Evolutionary conservation across 768 basidiomycete species (phyloP).

Genomic region (Mycena indigotica): DNA sequence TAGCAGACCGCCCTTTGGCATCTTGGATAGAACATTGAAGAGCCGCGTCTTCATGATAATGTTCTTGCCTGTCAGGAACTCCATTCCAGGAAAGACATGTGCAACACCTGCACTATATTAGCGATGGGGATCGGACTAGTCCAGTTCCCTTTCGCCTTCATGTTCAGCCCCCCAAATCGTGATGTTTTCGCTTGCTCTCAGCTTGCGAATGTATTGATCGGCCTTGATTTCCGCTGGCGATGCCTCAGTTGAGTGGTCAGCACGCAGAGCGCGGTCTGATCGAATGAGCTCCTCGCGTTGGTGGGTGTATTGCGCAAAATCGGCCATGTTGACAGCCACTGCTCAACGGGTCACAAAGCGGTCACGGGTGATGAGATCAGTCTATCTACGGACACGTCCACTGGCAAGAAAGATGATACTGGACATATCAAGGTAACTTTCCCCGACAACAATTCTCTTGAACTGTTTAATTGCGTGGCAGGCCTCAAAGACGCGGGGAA

Average conservation of each 20-base stretch:
- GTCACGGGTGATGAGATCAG: too few relatives aligned
- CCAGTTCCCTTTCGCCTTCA: constrained; percentile 35
- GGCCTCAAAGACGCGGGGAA: too few relatives aligned
- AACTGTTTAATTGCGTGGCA: too few relatives aligned
- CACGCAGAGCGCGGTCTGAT: constrained; percentile 52
- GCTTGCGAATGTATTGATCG: constrained; percentile 55
- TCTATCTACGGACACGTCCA: too few relatives aligned
- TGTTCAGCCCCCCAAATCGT: constrained; percentile 63
- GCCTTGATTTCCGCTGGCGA: constrained; percentile 51
- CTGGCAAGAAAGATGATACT: too few relatives aligned
- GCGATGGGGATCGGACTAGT: neutral
- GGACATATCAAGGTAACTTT: too few relatives aligned
- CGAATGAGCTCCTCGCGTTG: constrained; percentile 40
- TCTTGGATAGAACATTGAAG: constrained; percentile 62
- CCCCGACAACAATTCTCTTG: too few relatives aligned
- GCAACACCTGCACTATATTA: constrained; percentile 26
- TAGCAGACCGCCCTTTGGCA: constrained; percentile 80
- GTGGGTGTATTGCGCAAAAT: constrained; percentile 33
- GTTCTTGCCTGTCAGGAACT: constrained; percentile 65
- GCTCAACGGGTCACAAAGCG: too few relatives aligned
- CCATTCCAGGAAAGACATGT: constrained; percentile 78
- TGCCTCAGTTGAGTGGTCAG: constrained; percentile 42
- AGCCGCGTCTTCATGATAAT: constrained; percentile 64
- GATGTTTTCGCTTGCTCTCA: constrained; percentile 56
- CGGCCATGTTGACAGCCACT: too few relatives aligned